A percentile compares a stretch with the other conserved stretches of the same genome.
These are phyloP conservation scores for Nyssa sinensis DNA, from an alignment of 148 eudicot genomes.

Conservation along the genomic window DNA sequence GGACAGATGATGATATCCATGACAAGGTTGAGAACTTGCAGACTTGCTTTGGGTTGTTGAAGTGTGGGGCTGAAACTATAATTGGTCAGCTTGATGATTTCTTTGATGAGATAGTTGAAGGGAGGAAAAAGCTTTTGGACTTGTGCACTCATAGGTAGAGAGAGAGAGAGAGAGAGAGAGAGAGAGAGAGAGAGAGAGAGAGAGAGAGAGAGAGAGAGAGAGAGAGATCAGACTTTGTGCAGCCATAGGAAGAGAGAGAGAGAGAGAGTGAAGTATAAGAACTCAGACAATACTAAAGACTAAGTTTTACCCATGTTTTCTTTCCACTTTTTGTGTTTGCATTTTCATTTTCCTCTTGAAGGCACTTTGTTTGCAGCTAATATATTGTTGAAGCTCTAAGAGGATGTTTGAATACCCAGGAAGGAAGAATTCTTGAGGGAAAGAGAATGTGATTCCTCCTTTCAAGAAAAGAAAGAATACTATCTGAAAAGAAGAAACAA, in stretches of 20 bases:
- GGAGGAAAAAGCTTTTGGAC: conserved; percentile 55
- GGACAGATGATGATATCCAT: conserved; percentile 20
- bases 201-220: no score
- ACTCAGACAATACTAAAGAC: neutral
- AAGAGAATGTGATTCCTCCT: conserved; percentile 37
- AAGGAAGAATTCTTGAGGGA: neutral
- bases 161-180: neutral
- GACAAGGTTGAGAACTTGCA: conserved; percentile 36
- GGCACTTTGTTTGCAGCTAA: neutral
- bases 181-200: no score
- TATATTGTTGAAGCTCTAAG: neutral
- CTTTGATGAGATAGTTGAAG: conserved; percentile 65
- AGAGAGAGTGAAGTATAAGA: conserved; percentile 4
- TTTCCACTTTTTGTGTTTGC: conserved; percentile 1
- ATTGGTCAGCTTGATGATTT: conserved; percentile 58
- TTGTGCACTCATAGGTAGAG: conserved; percentile 45
- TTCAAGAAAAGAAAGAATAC: conserved; percentile 31
- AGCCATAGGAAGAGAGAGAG: conserved; percentile 1
- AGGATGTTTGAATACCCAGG: no score
- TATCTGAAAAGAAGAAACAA: conserved; percentile 29
- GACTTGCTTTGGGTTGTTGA: conserved; percentile 38
- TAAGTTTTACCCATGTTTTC: neutral
- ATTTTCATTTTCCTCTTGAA: neutral
- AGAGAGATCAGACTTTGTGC: no score
- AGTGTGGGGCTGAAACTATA: conserved; percentile 45